These are phyloP conservation scores for Lumnitzera littorea DNA, from an alignment of 345 rosid species.

Conservation along the genomic window DNA sequence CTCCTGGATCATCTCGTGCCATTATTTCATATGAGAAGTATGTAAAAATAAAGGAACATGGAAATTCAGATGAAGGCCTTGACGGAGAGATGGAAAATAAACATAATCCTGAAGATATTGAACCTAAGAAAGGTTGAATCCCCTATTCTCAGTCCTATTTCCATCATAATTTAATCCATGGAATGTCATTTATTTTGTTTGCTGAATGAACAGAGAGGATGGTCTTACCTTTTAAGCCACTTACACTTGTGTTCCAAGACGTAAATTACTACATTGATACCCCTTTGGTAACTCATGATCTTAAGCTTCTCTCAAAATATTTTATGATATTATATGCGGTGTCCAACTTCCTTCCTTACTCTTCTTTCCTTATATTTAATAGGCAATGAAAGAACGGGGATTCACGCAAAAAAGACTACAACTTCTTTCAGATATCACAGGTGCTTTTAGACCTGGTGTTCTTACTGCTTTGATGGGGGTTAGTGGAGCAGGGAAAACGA, in stretches of 20 bases:
- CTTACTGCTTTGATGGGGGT: slow-evolving; percentile 83
- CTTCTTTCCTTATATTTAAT: not conserved
- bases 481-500: slow-evolving; percentile 90
- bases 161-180: not conserved
- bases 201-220: slow-evolving; percentile 35
- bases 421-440: slow-evolving; percentile 56
- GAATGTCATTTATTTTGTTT: not conserved
- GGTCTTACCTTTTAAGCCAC: slow-evolving; percentile 59
- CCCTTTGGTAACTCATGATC: slow-evolving; percentile 42
- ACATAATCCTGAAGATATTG: slow-evolving; percentile 2
- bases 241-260: slow-evolving; percentile 47
- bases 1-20: slow-evolving; percentile 61
- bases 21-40: slow-evolving; percentile 59
- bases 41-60: slow-evolving; percentile 34
- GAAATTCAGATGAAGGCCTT: slow-evolving; percentile 16
- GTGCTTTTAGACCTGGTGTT: slow-evolving; percentile 68
- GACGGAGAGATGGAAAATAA: slow-evolving; percentile 5
- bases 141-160: not conserved
- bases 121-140: slow-evolving; percentile 18
- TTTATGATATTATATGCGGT: not conserved
- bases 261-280: slow-evolving; percentile 52
- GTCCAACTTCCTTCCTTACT: not conserved
- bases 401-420: slow-evolving; percentile 38
- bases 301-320: not conserved
- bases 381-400: slow-evolving; percentile 57